Base-by-base conservation (phyloP, 352 stramenopile species). In the Globisporangium yorkense region DNA sequence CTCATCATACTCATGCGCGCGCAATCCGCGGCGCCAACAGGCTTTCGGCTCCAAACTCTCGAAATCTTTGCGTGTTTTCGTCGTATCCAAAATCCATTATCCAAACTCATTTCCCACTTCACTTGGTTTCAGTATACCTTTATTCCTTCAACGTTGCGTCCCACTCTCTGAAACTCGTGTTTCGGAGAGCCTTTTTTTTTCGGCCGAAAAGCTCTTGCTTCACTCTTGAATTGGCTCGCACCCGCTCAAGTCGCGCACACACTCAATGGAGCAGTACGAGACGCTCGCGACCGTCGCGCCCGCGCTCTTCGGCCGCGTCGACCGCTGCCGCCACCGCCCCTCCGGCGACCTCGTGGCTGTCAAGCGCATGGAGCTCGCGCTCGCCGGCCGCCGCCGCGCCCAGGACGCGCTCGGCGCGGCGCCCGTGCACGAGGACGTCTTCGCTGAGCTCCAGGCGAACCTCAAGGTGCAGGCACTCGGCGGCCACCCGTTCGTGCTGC, bases 321-420 rank as follows among this genome's bases (percentile, higher is more conserved):
- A 84, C 21, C 78, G 82, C 60, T 88, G 77, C 65, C 73, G 72
- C 20, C 68, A 92, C 62, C 48, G 67, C 20, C 53, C 39, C 18
- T 77, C 76, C 8, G 68, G 71, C 47, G 76, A 89, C 50, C 60
- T 71, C 51, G 80, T 90, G 55, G 84, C 83, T 20, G 68, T 91
- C 63, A 94, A 94, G 74, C 81, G 76, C 68, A 84, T 94, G 70
- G 80, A 92, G 48, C 68, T 91, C 31, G 59, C 51, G 21, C 77
- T 67, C 40, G 81, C 80, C 1, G 73, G 77, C 33, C 63, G 65
- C 35, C 71, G 73, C 49, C 74, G 75, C 51, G 75, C 72, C 47
- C 76, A 83, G 56, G 74, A 72, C 57, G 75, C 75, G 8, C 62
- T 76, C 46, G 66, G 68, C 24, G 51, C 45, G 5, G 8, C 44